These are phyloP conservation scores for Tetradesmus lagerheimii DNA, from an alignment of 139 green algal genomes.

Conservation along the genomic window DNA sequence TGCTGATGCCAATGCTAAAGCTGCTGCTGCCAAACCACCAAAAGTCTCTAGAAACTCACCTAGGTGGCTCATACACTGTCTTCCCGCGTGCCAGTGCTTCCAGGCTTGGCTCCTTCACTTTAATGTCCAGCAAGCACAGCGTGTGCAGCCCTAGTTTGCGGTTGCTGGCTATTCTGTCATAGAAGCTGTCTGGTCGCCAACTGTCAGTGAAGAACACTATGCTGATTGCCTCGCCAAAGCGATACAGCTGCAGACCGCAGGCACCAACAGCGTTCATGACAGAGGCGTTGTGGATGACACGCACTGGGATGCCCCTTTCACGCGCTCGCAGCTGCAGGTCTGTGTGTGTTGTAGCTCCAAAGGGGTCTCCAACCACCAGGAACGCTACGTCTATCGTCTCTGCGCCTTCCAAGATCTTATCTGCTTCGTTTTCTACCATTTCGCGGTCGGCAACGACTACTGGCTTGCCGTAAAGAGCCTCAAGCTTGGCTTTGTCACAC, in stretches of 20 bases:
- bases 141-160: conserved; percentile 89
- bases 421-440: conserved; percentile 66
- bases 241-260: conserved; percentile 96
- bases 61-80: conserved; percentile 92
- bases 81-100: conserved; percentile 87
- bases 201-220: conserved; percentile 99
- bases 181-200: conserved; percentile 96
- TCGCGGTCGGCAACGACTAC: conserved; percentile 88
- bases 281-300: conserved; percentile 96
- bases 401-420: conserved; percentile 89
- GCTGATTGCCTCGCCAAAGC: conserved; percentile 95
- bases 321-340: conserved; percentile 93
- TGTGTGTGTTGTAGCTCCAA: conserved; percentile 73
- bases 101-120: conserved; percentile 93
- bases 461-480: conserved; percentile 93
- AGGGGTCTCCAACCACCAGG: conserved; percentile 98
- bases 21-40: neutral
- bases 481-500: conserved; percentile 88
- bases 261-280: conserved; percentile 97
- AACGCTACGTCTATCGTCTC: conserved; percentile 92
- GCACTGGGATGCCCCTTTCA: conserved; percentile 80
- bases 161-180: conserved; percentile 79
- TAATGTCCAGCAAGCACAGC: conserved; percentile 96
- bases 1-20: no score
- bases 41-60: neutral